Conservation (phyloP, 306 rosid species). For the Oxytropis ochrocephala region DNA sequence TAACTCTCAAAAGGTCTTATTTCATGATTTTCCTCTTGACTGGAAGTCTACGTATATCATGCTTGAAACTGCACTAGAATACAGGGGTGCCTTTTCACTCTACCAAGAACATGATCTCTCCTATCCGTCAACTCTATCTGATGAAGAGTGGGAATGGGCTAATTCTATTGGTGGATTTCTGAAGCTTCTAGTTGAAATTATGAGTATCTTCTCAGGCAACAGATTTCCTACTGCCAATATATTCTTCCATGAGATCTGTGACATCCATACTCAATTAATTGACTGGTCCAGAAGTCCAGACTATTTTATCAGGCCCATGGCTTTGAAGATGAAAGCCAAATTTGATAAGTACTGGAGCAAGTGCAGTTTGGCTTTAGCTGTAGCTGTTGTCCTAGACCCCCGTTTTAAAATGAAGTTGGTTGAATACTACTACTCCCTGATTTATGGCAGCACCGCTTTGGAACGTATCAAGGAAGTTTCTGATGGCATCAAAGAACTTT, state of each 20-base stretch:
- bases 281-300: conserved; percentile 88
- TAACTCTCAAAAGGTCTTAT: conserved; percentile 45
- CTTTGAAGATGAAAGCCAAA: conserved; percentile 68
- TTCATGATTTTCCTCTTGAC: conserved; percentile 55
- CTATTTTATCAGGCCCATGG: conserved; percentile 56
- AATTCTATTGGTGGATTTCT: conserved; percentile 49
- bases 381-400: conserved; percentile 90
- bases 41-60: conserved; percentile 75
- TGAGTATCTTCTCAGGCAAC: conserved; percentile 52
- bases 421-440: conserved; percentile 91
- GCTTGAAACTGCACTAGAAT: conserved; percentile 80
- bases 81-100: conserved; percentile 61
- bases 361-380: conserved; percentile 79
- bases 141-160: conserved; percentile 81
- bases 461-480: conserved; percentile 90
- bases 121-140: conserved; percentile 50
- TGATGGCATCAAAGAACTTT: conserved; percentile 75
- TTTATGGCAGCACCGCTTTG: conserved; percentile 83
- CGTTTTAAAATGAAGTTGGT: conserved; percentile 91
- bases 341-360: conserved; percentile 94
- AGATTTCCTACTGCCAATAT: conserved; percentile 68
- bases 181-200: conserved; percentile 78
- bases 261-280: conserved; percentile 74
- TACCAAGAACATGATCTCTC: conserved; percentile 63
- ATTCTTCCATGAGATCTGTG: conserved; percentile 89